These are phyloP conservation scores for Spergularia marina DNA, from an alignment of 148 eudicot species.

Conservation along the genomic window DNA sequence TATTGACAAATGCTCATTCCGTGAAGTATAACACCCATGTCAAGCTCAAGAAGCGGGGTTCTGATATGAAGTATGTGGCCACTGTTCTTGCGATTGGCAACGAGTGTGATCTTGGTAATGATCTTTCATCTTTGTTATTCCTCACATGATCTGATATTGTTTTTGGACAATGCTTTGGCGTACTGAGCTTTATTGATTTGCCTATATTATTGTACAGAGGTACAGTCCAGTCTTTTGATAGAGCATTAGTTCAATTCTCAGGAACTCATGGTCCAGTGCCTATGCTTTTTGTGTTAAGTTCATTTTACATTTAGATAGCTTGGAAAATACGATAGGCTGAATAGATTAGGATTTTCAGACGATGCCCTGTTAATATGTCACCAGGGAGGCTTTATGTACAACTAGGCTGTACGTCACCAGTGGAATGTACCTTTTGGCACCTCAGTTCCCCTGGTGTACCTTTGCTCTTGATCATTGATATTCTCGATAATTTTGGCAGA, in stretches of 20 bases:
- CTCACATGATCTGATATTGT: not conserved
- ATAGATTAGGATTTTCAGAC: no score
- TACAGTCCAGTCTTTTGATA: not conserved
- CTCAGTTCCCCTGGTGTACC: no score
- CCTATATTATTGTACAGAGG: not conserved
- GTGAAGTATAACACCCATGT: constrained; percentile 87
- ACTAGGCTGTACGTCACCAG: no score
- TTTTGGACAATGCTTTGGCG: not conserved
- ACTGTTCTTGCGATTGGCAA: constrained; percentile 84
- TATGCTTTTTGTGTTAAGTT: no score
- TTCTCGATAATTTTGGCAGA: no score
- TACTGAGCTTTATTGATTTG: not conserved
- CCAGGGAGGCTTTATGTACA: no score
- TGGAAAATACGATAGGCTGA: no score
- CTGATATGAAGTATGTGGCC: constrained; percentile 77
- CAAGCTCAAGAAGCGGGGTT: constrained; percentile 81
- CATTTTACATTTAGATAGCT: no score
- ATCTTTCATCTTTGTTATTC: constrained; percentile 3
- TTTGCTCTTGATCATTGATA: no score
- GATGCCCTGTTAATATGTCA: no score
- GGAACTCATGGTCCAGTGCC: not conserved
- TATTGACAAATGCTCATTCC: constrained; percentile 85
- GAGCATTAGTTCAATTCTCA: not conserved
- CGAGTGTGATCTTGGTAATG: constrained; percentile 83
- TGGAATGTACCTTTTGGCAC: no score